Percentiles rank a stretch among this genome's conserved stretches.
Evolutionary conservation across 2,329 filamentous ascomycete genomes (phyloP).

Genomic region (Fusarium dimerum): DNA sequence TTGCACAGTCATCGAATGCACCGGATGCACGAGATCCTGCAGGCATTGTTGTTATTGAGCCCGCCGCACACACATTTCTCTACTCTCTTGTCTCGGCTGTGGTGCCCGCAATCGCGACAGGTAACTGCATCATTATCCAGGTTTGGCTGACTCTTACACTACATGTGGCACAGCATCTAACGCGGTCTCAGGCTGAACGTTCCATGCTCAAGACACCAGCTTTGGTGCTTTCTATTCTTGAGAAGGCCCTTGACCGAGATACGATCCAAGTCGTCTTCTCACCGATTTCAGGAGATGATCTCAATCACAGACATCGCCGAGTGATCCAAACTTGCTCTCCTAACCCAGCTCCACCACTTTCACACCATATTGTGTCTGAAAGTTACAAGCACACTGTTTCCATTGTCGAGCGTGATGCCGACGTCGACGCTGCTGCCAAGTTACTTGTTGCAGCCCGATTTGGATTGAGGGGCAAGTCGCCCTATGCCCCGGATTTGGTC

Average conservation of each 20-base stretch:
- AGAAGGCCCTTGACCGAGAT: slow-evolving; percentile 11
- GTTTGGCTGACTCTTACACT: neutral
- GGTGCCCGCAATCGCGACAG: slow-evolving; percentile 12
- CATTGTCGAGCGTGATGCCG: slow-evolving; percentile 23
- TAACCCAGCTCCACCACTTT: slow-evolving; percentile 1
- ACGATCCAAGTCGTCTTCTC: slow-evolving; percentile 6
- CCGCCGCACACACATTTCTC: slow-evolving; percentile 19
- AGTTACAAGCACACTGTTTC: slow-evolving; percentile 7
- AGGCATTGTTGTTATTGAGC: slow-evolving; percentile 21
- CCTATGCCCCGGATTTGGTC: slow-evolving; percentile 22
- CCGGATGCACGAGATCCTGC: slow-evolving; percentile 6
- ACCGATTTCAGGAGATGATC: neutral
- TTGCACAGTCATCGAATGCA: slow-evolving; percentile 16
- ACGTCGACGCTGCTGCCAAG: slow-evolving; percentile 17
- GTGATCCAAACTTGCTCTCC: slow-evolving; percentile 9
- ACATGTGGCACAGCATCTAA: fast-evolving
- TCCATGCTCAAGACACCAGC: slow-evolving; percentile 8
- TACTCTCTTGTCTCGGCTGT: slow-evolving; percentile 18
- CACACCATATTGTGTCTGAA: slow-evolving; percentile 7
- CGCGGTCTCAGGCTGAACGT: neutral
- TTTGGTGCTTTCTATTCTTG: slow-evolving; percentile 2
- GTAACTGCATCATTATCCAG: slow-evolving; percentile 21
- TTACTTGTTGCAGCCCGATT: slow-evolving; percentile 17
- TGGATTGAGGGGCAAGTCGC: slow-evolving; percentile 13
- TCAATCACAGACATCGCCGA: slow-evolving; percentile 7